Evolutionary conservation across 192 early-diverging fungal genomes (phyloP).

Genomic region (Coemansia sp.): DNA sequence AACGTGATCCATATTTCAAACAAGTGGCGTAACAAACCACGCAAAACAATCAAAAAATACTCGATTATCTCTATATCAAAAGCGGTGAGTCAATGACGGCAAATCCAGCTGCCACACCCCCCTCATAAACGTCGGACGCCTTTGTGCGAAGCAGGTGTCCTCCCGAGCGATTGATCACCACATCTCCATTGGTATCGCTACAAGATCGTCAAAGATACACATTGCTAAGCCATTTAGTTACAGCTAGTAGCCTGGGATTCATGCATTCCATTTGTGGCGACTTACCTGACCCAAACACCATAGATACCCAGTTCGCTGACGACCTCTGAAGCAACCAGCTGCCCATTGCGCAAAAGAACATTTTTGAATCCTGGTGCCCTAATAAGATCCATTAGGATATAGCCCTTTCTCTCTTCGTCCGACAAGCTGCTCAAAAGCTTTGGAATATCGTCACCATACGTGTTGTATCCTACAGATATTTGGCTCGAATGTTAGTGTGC

Average conservation of each 20-base stretch:
- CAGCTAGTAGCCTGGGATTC: neutral
- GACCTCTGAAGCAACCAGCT: slow-evolving; percentile 68
- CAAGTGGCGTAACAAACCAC: neutral
- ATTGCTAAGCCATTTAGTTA: neutral
- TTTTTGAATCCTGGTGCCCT: slow-evolving; percentile 71
- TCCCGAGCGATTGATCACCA: slow-evolving; percentile 70
- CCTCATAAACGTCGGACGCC: slow-evolving; percentile 78
- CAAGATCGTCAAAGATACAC: neutral
- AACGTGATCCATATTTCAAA: neutral
- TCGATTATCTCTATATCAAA: slow-evolving; percentile 53
- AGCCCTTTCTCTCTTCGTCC: slow-evolving; percentile 71
- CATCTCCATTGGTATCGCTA: slow-evolving; percentile 57
- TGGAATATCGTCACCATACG: slow-evolving; percentile 85
- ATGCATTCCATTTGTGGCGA: neutral
- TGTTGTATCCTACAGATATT: slow-evolving; percentile 66
- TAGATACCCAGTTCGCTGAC: slow-evolving; percentile 95
- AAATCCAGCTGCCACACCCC: slow-evolving; percentile 95
- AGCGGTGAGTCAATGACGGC: slow-evolving; percentile 87
- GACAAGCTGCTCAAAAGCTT: slow-evolving; percentile 56
- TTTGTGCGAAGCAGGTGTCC: slow-evolving; percentile 96
- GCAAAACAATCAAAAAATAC: neutral
- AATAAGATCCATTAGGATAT: slow-evolving; percentile 97
- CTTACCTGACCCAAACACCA: slow-evolving; percentile 83
- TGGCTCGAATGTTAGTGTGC: neutral
- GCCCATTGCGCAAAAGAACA: slow-evolving; percentile 76